phyloP scores from a whole-genome alignment of 1,139 yeast genomes.

The Kodamaea arcana region DNA sequence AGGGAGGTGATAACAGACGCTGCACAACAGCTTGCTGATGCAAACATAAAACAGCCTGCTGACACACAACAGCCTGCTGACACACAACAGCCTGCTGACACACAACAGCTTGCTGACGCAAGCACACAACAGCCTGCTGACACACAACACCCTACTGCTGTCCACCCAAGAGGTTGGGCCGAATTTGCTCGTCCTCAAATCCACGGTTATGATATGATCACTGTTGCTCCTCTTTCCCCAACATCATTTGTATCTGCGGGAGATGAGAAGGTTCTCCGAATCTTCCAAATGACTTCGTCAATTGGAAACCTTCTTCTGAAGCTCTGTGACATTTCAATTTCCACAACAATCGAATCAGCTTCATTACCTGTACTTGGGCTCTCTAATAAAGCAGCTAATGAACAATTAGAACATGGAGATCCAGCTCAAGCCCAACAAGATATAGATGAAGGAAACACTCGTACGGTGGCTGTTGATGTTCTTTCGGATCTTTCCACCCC shows the following conservation, averaged over 20 bases:
- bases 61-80: too few relatives aligned
- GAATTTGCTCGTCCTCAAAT: slow-evolving; percentile 97
- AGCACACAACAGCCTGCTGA: too few relatives aligned
- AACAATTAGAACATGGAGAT: slow-evolving; percentile 41
- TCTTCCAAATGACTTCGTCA: slow-evolving; percentile 84
- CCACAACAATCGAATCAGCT: slow-evolving; percentile 58
- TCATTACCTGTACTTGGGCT: slow-evolving; percentile 90
- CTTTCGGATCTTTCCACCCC: slow-evolving; percentile 50
- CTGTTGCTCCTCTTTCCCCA: slow-evolving; percentile 59
- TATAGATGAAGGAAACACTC: slow-evolving; percentile 32
- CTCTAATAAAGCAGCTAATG: slow-evolving; percentile 80
- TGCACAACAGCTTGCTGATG: not conserved
- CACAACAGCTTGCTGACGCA: too few relatives aligned
- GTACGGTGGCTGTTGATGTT: slow-evolving; percentile 39
- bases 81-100: too few relatives aligned
- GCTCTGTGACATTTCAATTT: slow-evolving; percentile 43
- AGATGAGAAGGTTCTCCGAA: slow-evolving; percentile 88
- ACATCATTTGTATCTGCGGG: slow-evolving; percentile 86
- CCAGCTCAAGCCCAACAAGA: slow-evolving; percentile 31
- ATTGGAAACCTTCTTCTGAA: slow-evolving; percentile 60
- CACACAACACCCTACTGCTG: too few relatives aligned
- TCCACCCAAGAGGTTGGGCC: slow-evolving; percentile 54
- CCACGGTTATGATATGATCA: slow-evolving; percentile 96
- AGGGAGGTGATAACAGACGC: too few relatives aligned
- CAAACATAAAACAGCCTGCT: too few relatives aligned